phyloP scores from a whole-genome alignment of 345 rosid species.

The Sonneratia caseolaris region DNA sequence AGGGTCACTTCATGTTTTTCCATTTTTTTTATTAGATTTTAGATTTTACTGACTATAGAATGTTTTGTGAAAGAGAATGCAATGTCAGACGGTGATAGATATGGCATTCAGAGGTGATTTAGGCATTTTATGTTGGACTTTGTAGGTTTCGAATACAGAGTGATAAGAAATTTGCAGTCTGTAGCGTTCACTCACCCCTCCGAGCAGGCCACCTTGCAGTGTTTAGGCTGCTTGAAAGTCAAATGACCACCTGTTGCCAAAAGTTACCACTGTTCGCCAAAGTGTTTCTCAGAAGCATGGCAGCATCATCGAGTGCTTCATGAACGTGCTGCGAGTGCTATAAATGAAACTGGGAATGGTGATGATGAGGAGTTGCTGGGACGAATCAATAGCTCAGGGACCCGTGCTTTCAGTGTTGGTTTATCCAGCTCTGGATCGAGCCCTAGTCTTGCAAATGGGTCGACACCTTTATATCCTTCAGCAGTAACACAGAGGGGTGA shows the following conservation, averaged over 20 bases:
- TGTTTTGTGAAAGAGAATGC: no score
- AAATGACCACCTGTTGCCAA: slow-evolving; percentile 11
- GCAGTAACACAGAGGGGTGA: slow-evolving; percentile 49
- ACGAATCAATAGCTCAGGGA: slow-evolving; percentile 69
- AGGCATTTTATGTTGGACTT: no score
- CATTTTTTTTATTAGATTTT: no score
- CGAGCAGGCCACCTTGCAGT: no score
- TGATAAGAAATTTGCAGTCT: no score
- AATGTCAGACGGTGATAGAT: no score
- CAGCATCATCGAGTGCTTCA: slow-evolving; percentile 46
- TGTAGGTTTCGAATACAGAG: no score
- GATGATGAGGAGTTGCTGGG: slow-evolving; percentile 59
- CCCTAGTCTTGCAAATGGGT: slow-evolving; percentile 64
- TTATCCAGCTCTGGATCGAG: slow-evolving; percentile 62
- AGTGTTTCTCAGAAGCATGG: slow-evolving; percentile 88
- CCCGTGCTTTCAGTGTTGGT: slow-evolving; percentile 38
- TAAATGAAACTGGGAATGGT: slow-evolving; percentile 39
- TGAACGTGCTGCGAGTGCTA: slow-evolving; percentile 42
- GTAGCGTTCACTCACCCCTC: no score
- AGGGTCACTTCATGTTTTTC: no score
- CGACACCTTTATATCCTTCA: slow-evolving; percentile 60
- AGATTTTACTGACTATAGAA: neutral
- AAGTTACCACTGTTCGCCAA: slow-evolving; percentile 89
- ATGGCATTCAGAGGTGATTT: no score
- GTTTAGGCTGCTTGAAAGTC: no score